A percentile compares a stretch with the other conserved stretches of the same genome.
Evolutionary conservation across 106 monocot genomes (phyloP).

Genomic region (Narthecium ossifragum): DNA sequence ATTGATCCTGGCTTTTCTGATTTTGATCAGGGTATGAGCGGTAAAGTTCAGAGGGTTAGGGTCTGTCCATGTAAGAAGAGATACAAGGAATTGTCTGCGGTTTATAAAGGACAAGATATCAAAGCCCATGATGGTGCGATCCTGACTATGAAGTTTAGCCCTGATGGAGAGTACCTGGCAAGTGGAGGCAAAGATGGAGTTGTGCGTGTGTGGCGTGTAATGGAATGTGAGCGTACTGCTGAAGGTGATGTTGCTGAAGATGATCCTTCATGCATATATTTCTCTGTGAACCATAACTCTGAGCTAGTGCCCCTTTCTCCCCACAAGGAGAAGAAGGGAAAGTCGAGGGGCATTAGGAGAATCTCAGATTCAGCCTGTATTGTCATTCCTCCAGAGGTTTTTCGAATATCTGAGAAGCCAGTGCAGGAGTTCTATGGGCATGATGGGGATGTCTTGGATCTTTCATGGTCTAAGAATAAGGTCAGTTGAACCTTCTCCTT

Average conservation of each 20-base stretch:
- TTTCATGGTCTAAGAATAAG: slow-evolving; percentile 75
- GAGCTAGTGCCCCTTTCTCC: slow-evolving; percentile 36
- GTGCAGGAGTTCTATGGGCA: slow-evolving; percentile 72
- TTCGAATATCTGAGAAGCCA: slow-evolving; percentile 58
- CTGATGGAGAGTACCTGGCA: slow-evolving; percentile 59
- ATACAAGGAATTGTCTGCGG: slow-evolving; percentile 60
- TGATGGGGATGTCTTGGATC: slow-evolving; percentile 64
- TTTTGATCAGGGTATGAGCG: slow-evolving; percentile 6
- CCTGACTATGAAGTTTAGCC: slow-evolving; percentile 69
- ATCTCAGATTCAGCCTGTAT: slow-evolving; percentile 56
- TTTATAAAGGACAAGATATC: slow-evolving; percentile 48
- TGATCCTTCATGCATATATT: slow-evolving; percentile 62
- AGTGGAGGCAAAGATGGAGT: slow-evolving; percentile 80
- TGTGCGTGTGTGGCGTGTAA: slow-evolving; percentile 64
- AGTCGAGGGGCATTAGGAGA: slow-evolving; percentile 23
- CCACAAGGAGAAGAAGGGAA: slow-evolving; percentile 24
- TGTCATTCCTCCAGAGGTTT: slow-evolving; percentile 51
- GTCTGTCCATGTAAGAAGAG: slow-evolving; percentile 33
- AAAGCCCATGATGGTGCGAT: slow-evolving; percentile 67
- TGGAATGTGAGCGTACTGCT: slow-evolving; percentile 17
- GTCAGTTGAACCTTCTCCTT: slow-evolving; percentile 20
- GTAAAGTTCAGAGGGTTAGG: slow-evolving; percentile 29
- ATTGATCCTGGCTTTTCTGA: slow-evolving; percentile 3
- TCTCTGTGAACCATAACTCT: slow-evolving; percentile 35
- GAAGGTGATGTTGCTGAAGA: slow-evolving; percentile 33